These are phyloP conservation scores for Symbiodinium pilosum DNA, from an alignment of 73 alveolate genomes.

Conservation along the genomic window DNA sequence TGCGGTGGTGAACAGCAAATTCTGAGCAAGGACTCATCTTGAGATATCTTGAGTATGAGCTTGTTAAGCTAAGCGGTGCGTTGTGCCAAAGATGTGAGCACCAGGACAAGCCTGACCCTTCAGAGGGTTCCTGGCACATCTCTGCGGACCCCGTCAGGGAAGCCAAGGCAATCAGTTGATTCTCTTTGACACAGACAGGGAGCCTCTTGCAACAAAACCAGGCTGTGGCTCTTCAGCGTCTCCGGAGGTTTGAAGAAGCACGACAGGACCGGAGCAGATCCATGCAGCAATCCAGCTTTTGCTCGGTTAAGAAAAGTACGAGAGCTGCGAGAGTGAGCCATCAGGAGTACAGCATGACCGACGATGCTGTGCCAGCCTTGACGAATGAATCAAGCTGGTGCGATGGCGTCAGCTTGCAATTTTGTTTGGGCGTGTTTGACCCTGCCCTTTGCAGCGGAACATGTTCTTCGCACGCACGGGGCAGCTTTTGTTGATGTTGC, in stretches of 20 bases:
- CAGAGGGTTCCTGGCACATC: slow-evolving; percentile 44
- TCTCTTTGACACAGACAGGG: too few relatives aligned
- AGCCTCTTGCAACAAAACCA: too few relatives aligned
- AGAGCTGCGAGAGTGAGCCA: neutral
- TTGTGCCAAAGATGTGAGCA: neutral
- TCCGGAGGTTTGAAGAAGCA: slow-evolving; percentile 40
- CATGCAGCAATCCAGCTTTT: too few relatives aligned
- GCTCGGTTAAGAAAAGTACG: neutral
- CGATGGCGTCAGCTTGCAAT: too few relatives aligned
- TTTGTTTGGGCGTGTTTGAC: too few relatives aligned
- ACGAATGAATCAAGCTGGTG: too few relatives aligned
- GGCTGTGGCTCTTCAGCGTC: slow-evolving; percentile 28
- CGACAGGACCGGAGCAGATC: slow-evolving; percentile 27
- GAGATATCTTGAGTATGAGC: neutral
- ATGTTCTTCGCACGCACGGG: neutral
- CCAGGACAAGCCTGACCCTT: neutral
- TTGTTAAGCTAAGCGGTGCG: neutral
- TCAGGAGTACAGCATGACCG: slow-evolving; percentile 2
- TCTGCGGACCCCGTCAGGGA: slow-evolving; percentile 93
- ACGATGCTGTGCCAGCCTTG: neutral
- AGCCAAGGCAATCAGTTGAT: slow-evolving; percentile 84
- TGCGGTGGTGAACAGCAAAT: slow-evolving; percentile 8
- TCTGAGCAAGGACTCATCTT: neutral
- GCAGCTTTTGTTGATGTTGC: too few relatives aligned
- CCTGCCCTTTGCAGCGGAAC: too few relatives aligned